phyloP scores from a whole-genome alignment of 2,329 filamentous ascomycete species.

The Talaromyces sp. region DNA sequence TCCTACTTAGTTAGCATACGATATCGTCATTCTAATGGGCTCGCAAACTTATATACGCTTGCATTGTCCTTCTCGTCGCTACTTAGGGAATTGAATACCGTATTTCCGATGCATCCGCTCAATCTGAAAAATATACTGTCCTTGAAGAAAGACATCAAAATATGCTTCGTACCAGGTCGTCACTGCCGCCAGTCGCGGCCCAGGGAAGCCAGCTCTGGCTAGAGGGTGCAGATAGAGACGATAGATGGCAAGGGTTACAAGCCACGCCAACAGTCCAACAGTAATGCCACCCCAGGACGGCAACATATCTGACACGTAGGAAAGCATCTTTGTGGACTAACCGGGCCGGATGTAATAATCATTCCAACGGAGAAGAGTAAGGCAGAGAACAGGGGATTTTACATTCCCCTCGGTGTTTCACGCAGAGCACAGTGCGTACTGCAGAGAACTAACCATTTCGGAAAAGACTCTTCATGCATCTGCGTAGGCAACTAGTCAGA shows the following conservation, averaged over 20 bases:
- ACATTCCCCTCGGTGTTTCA: neutral
- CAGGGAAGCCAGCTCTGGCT: slow-evolving; percentile 15
- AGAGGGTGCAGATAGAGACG: slow-evolving; percentile 16
- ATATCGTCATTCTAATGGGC: neutral
- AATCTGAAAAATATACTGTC: slow-evolving; percentile 23
- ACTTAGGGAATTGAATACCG: slow-evolving; percentile 14
- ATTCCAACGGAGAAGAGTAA: neutral
- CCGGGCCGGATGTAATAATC: neutral
- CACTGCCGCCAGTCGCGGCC: slow-evolving; percentile 16
- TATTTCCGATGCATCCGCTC: slow-evolving; percentile 25
- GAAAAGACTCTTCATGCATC: neutral
- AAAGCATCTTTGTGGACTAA: neutral
- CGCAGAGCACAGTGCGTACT: neutral
- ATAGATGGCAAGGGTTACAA: slow-evolving; percentile 13
- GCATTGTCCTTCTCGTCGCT: neutral
- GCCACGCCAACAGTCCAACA: neutral
- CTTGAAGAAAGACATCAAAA: slow-evolving; percentile 17
- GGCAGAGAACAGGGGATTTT: neutral
- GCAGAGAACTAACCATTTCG: neutral
- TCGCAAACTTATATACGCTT: neutral
- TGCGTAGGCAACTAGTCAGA: neutral
- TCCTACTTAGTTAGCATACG: slow-evolving; percentile 7
- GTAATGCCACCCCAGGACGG: neutral
- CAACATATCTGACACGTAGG: neutral
- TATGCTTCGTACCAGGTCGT: slow-evolving; percentile 19